phyloP scores from a whole-genome alignment of 129 eudicot species.

The Chrysanthemum lavandulifolium region DNA sequence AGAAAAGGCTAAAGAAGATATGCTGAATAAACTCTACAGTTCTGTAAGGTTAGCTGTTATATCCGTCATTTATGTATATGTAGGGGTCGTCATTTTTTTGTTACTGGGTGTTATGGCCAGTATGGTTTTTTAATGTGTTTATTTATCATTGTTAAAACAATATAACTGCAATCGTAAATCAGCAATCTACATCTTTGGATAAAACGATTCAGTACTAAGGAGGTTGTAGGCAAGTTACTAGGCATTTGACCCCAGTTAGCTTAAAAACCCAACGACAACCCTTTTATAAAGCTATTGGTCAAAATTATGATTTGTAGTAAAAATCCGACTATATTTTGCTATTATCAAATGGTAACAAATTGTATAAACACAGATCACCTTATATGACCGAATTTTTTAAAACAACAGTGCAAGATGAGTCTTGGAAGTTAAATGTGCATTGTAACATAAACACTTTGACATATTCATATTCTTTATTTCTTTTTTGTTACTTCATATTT shows the following conservation, averaged over 20 bases:
- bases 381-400: not conserved
- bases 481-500: not conserved
- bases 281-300: too few relatives aligned
- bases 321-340: not conserved
- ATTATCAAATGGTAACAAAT: not conserved
- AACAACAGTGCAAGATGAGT: not conserved
- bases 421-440: not conserved
- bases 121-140: not conserved
- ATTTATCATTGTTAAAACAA: too few relatives aligned
- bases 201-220: too few relatives aligned
- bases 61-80: not conserved
- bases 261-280: too few relatives aligned
- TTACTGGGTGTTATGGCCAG: too few relatives aligned
- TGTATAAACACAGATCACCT: not conserved
- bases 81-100: too few relatives aligned
- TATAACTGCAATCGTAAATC: too few relatives aligned
- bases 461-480: not conserved
- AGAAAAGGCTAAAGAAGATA: slow-evolving; percentile 98
- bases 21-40: slow-evolving; percentile 96
- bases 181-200: too few relatives aligned
- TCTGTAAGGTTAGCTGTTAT: slow-evolving; percentile 69
- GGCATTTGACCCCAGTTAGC: too few relatives aligned
- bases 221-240: too few relatives aligned
- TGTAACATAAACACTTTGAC: not conserved
- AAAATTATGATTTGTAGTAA: too few relatives aligned